phyloP scores from a whole-genome alignment of 306 rosid species.

The Cicer arietinum region DNA sequence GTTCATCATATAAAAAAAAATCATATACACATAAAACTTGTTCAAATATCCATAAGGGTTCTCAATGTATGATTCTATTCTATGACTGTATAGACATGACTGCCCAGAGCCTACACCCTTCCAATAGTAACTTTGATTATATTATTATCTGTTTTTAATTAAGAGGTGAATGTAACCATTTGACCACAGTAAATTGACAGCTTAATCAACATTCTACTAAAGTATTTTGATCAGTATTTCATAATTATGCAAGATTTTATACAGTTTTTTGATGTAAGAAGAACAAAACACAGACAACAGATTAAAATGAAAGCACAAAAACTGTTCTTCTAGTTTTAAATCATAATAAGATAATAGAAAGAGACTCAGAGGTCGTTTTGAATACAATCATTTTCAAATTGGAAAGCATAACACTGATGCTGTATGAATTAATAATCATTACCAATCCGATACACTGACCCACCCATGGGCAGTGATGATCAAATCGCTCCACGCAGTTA shows the following conservation, averaged over 20 bases:
- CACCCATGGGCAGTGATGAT: slow-evolving; percentile 96
- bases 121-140: slow-evolving; percentile 7
- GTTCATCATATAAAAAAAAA: slow-evolving; percentile 15
- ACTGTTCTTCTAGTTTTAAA: slow-evolving; percentile 12
- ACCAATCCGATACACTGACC: slow-evolving; percentile 91
- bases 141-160: not conserved
- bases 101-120: not conserved
- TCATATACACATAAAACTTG: not conserved
- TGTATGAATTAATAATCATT: slow-evolving; percentile 40
- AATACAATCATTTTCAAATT: not conserved
- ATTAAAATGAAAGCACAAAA: slow-evolving; percentile 5
- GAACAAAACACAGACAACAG: slow-evolving; percentile 11
- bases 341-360: not conserved
- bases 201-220: slow-evolving; percentile 7
- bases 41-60: slow-evolving; percentile 3
- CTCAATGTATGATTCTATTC: slow-evolving; percentile 4
- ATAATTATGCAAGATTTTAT: not conserved
- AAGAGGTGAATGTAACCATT: not conserved
- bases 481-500: slow-evolving; percentile 82
- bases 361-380: slow-evolving; percentile 6
- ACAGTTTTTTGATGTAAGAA: not conserved
- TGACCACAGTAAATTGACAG: not conserved
- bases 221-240: not conserved
- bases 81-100: slow-evolving; percentile 3
- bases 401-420: not conserved